These are phyloP conservation scores for Sporothrix euskadiensis DNA, from an alignment of 2,329 filamentous ascomycete species.

Conservation along the genomic window DNA sequence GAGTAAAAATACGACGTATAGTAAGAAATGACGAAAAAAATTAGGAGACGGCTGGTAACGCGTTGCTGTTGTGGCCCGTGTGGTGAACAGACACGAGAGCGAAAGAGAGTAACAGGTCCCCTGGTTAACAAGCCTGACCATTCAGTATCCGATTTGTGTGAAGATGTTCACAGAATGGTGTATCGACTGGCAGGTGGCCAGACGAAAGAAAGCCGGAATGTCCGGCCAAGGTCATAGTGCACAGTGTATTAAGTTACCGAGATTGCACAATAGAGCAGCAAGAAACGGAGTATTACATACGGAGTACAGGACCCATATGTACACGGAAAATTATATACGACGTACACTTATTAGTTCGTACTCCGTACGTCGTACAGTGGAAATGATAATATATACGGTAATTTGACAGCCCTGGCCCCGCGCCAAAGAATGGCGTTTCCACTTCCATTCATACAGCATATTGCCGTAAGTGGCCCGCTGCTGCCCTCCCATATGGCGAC, in stretches of 20 bases:
- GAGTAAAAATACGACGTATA: not conserved
- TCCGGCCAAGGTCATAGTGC: not conserved
- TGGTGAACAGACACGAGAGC: not conserved
- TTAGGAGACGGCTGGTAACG: constrained; percentile 1
- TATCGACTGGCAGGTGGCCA: constrained; percentile 4
- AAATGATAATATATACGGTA: too few relatives aligned
- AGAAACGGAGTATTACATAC: too few relatives aligned
- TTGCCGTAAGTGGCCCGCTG: not conserved
- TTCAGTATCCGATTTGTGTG: constrained; percentile 11
- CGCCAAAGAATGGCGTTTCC: not conserved
- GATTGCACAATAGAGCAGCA: not conserved
- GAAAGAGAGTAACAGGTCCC: not conserved
- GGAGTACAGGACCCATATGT: too few relatives aligned
- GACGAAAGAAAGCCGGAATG: not conserved
- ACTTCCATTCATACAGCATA: constrained; percentile 18
- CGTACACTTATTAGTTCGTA: too few relatives aligned
- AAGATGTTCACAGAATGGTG: not conserved
- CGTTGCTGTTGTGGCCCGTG: constrained; percentile 5
- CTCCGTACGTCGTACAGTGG: too few relatives aligned
- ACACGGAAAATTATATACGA: too few relatives aligned
- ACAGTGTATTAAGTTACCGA: not conserved
- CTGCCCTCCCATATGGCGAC: not conserved
- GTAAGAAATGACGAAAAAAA: not conserved
- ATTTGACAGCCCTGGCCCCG: not conserved
- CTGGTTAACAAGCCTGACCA: not conserved